Conservation (phyloP, 2,329 filamentous ascomycete genomes). For the Aspergillus novoparasiticus region DNA sequence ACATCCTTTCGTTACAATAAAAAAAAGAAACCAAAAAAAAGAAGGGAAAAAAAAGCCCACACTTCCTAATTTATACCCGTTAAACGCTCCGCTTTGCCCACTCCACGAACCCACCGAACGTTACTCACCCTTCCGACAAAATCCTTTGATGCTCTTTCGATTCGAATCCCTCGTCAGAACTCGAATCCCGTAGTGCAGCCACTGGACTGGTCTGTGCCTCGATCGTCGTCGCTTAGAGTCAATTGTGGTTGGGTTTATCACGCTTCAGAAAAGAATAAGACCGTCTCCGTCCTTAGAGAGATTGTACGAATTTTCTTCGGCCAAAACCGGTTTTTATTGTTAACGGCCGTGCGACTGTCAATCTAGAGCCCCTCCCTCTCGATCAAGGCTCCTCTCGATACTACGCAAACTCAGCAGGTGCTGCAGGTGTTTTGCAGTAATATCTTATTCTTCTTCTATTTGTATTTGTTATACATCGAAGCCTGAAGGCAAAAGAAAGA, state of each 20-base stretch:
- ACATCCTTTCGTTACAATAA: constrained; percentile 40
- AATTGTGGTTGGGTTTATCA: constrained; percentile 30
- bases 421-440: constrained; percentile 68
- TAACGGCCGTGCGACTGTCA: constrained; percentile 12
- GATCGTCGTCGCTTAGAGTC: constrained; percentile 34
- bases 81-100: constrained; percentile 21
- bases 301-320: constrained; percentile 20
- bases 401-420: constrained; percentile 67
- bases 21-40: constrained; percentile 10
- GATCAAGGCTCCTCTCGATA: constrained; percentile 16
- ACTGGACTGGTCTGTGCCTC: constrained; percentile 50
- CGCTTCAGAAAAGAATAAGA: constrained; percentile 17
- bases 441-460: constrained; percentile 37
- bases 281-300: constrained; percentile 24
- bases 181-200: constrained; percentile 44
- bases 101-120: constrained; percentile 14
- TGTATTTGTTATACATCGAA: constrained; percentile 38
- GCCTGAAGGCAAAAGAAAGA: constrained; percentile 18
- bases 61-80: constrained; percentile 20
- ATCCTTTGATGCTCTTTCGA: constrained; percentile 28
- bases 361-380: constrained; percentile 11
- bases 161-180: constrained; percentile 28
- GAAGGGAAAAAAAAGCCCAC: constrained; percentile 22
- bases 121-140: constrained; percentile 14
- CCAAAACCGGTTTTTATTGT: background rate